Evolutionary conservation across 2,329 filamentous ascomycete genomes (phyloP).

Genomic region (Aspergillus ochraceus): DNA sequence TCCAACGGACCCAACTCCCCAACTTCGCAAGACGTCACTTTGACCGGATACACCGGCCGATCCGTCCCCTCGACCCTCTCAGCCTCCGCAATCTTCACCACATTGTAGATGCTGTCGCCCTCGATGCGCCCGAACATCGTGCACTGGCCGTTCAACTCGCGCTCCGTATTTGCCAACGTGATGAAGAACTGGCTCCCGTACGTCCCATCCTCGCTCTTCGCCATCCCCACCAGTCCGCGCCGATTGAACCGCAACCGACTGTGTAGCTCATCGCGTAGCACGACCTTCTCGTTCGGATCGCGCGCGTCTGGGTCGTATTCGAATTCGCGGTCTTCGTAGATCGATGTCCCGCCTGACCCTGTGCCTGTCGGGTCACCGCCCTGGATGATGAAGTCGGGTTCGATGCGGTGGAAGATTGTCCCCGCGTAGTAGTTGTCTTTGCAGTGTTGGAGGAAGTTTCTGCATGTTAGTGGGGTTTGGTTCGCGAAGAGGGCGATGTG

Average conservation of each 20-base stretch:
- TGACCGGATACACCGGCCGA: constrained; percentile 80
- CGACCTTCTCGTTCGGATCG: constrained; percentile 52
- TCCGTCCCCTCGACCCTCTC: constrained; percentile 79
- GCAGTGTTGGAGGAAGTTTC: constrained; percentile 94
- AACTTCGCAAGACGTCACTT: constrained; percentile 57
- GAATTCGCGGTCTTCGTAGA: constrained; percentile 70
- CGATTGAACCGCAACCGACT: constrained; percentile 90
- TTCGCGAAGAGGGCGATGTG: constrained; percentile 92
- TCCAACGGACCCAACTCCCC: constrained; percentile 47
- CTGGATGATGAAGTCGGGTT: constrained; percentile 90
- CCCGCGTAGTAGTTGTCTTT: constrained; percentile 94
- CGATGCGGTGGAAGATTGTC: constrained; percentile 90
- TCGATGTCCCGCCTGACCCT: constrained; percentile 86
- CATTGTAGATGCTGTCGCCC: constrained; percentile 93
- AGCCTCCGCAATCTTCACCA: constrained; percentile 88
- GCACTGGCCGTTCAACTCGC: constrained; percentile 85
- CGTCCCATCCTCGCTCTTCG: constrained; percentile 69
- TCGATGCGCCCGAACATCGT: constrained; percentile 91
- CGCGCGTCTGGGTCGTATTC: constrained; percentile 56
- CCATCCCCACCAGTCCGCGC: constrained; percentile 90
- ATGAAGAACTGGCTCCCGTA: constrained; percentile 99
- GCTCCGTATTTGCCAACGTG: constrained; percentile 74
- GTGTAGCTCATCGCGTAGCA: constrained; percentile 89
- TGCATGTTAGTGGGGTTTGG: constrained; percentile 85
- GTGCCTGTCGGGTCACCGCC: constrained; percentile 94